Percentiles rank a stretch among this genome's conserved stretches.
These are phyloP conservation scores for Helicostylum pulchrum DNA, from an alignment of 192 early-diverging fungal species.

Conservation along the genomic window DNA sequence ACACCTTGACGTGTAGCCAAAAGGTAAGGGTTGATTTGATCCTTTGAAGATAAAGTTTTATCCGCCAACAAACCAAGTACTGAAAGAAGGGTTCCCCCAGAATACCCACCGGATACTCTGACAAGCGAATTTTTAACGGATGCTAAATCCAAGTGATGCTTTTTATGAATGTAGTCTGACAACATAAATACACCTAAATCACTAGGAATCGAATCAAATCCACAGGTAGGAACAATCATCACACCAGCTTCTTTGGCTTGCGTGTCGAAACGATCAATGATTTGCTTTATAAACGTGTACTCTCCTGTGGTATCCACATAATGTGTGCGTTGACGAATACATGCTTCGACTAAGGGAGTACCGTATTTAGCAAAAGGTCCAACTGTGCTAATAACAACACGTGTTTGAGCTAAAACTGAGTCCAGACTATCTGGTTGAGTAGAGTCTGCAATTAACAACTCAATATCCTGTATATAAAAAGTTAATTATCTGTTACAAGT, in stretches of 20 bases:
- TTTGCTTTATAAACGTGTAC: constrained; percentile 53
- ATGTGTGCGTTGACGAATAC: constrained; percentile 68
- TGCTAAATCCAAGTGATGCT: constrained; percentile 41
- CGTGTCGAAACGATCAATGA: constrained; percentile 67
- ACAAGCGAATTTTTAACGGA: constrained; percentile 63
- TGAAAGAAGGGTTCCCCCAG: constrained; percentile 67
- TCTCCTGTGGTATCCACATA: constrained; percentile 94
- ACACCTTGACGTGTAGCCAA: constrained; percentile 30
- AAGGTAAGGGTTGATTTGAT: constrained; percentile 26
- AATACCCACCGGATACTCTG: constrained; percentile 50
- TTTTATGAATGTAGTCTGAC: neutral
- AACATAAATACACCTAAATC: constrained; percentile 80
- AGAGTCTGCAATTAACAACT: constrained; percentile 70
- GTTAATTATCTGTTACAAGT: neutral
- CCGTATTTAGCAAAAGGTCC: constrained; percentile 77
- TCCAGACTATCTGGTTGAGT: constrained; percentile 57
- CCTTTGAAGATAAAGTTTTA: neutral
- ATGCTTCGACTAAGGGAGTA: constrained; percentile 63
- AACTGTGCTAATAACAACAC: constrained; percentile 78
- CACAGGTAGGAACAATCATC: constrained; percentile 78
- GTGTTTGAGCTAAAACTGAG: constrained; percentile 54
- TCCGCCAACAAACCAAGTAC: constrained; percentile 29
- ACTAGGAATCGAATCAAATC: constrained; percentile 90
- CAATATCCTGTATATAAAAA: constrained; percentile 37
- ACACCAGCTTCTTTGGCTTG: constrained; percentile 60